Base-by-base conservation (phyloP, 306 rosid genomes). In the Acmispon strigosus region DNA sequence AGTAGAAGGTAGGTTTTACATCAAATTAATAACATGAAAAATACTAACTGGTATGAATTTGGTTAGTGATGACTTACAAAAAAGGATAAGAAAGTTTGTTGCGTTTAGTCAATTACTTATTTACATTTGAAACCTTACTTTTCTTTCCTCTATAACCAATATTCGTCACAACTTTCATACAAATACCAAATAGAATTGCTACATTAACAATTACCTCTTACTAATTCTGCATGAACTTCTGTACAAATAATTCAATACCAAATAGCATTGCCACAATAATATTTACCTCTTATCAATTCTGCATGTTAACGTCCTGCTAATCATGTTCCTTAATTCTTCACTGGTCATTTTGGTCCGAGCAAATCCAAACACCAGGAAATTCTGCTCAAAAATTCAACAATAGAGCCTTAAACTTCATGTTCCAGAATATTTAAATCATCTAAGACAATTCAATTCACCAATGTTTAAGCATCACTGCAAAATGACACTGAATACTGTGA, bases 291-390 rank as follows among this genome's bases (percentile, higher is more conserved):
- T 64, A 73, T 94, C 90, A 66, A 94, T 88, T 86, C 97, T 87
- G 94, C 98, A 90, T 56, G 97, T 90, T 77, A 94, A 75, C 32
- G 98, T 94, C 76, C 19, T 36, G 85, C 98, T 89, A 43, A 94
- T 85, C 86, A 83, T 83, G 83, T 83, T 89, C 84, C 96, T 83
- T 63, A 94, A 83, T 62, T 90, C 95, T 50, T 87, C 97, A 65
- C 81, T 74, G 2, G 90, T 84, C 98, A 94, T 84, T 80, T 83
- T 86, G 8, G 88, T 87, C 62, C 96, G 90, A 80, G 96, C 95
- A 82, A 80, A 90, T 32, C 98, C 98, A 58, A 81, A 89, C 80
- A 94, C 92, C 7, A 76, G 9, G 54, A 94, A 90, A 50, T 90
- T 84, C 98, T 90, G 87, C 85, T 83, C 12, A 73, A 68, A 58